Base-by-base conservation (phyloP, 2,329 filamentous ascomycete genomes). In the Colletotrichum horii region DNA sequence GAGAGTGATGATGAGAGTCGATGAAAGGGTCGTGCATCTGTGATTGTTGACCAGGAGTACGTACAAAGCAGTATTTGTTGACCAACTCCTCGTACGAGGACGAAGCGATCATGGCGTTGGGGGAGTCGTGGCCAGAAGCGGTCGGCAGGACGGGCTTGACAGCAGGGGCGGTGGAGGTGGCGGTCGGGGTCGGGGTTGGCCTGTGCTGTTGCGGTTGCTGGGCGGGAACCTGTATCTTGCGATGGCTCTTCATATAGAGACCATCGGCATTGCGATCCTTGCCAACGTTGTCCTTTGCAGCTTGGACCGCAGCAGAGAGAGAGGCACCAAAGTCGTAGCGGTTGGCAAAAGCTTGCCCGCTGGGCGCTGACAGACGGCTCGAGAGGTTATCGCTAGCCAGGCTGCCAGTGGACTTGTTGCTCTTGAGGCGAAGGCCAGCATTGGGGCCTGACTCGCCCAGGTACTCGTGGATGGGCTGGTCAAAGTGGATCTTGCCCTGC, bases 41-140 rank as follows among this genome's bases (percentile, higher is more conserved):
- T 81, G 81, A 80, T 43, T 80, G 80, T 69, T 81, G 79, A 79
- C 83, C 83, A 79, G 85, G 85, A 83, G 90, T 90, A 98, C 96
- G 93, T 96, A 98, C 96, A 92, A 98, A 99, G 91, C 97, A 99
- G 90, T 98, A 99, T 89, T 98, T 98, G 89, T 98, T 96, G 85
- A 99, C 94, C 79, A 99, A 91, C 87, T 99, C 97, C 86, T 97
- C 95, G 84, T 99, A 98, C 76, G 96, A 96, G 76, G 95, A 93
- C 78, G 96, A 97, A 76, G 96, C 92, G 79, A 98, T 93, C 81
- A 85, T 86, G 65, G 86, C 79, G 78, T 85, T 84, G 88, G 89
- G 83, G 82, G 90, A 88, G 86, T 90, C 82, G 85, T 91, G 83
- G 73, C 86, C 86, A 76, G 84, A 81, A 69, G 77, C 80, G 81